A percentile compares a stretch with the other conserved stretches of the same genome.
These are phyloP conservation scores for Apophysomyces elegans DNA, from an alignment of 371 early-diverging fungal genomes.

Conservation along the genomic window DNA sequence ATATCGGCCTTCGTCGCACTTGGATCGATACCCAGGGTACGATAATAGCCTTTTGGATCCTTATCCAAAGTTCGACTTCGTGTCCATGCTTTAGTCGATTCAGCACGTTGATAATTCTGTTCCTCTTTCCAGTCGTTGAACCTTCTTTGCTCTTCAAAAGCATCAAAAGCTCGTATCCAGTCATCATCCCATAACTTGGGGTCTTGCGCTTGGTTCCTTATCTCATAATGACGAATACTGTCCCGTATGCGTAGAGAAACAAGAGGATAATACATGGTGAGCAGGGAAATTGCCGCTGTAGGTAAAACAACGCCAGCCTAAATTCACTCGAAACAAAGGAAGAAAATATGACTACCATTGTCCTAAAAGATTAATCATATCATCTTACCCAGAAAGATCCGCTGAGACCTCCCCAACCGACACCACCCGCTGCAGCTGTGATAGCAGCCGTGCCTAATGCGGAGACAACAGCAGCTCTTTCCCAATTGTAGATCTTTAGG, in stretches of 20 bases:
- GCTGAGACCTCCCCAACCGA: slow-evolving; percentile 50
- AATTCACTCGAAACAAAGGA: background rate
- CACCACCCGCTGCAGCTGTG: slow-evolving; percentile 43
- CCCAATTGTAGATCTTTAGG: slow-evolving; percentile 57
- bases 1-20: slow-evolving; percentile 58
- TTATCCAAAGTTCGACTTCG: slow-evolving; percentile 17
- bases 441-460: slow-evolving; percentile 47
- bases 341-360: background rate
- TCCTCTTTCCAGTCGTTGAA: slow-evolving; percentile 58
- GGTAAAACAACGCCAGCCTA: slow-evolving; percentile 63
- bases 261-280: slow-evolving; percentile 61
- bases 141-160: slow-evolving; percentile 59
- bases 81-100: background rate
- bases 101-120: slow-evolving; percentile 22
- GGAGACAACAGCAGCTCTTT: slow-evolving; percentile 55
- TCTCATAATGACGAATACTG: slow-evolving; percentile 51
- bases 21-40: slow-evolving; percentile 42
- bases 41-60: slow-evolving; percentile 60
- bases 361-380: background rate
- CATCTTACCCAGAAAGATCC: slow-evolving; percentile 51
- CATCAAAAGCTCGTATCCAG: slow-evolving; percentile 59
- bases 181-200: slow-evolving; percentile 56
- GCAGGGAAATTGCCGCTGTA: slow-evolving; percentile 50
- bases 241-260: slow-evolving; percentile 53
- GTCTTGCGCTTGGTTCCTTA: slow-evolving; percentile 50